phyloP scores from a whole-genome alignment of 352 stramenopile species.

The Chrysophaeum taylorii region DNA sequence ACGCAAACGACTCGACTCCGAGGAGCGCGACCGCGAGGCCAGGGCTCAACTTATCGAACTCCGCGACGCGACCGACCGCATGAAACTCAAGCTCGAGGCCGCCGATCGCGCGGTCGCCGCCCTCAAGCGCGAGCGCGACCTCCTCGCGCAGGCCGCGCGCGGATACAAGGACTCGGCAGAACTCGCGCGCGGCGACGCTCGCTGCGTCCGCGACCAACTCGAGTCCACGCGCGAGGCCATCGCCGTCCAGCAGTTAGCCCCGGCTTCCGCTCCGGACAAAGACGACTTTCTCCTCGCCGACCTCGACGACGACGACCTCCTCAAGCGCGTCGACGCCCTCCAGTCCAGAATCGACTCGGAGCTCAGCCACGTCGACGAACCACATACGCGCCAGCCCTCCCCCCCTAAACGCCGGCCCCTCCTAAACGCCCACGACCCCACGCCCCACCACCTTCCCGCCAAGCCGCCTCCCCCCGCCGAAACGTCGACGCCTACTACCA shows the following conservation, averaged over 20 bases:
- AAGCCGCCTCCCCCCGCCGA: too few species aligned
- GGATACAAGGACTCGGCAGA: not conserved
- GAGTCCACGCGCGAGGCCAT: too few species aligned
- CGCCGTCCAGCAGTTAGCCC: too few species aligned
- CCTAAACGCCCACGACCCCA: too few species aligned
- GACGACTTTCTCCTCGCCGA: not conserved
- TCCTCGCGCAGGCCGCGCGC: not conserved
- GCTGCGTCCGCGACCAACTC: not conserved
- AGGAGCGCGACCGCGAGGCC: too few species aligned
- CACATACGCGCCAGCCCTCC: too few species aligned
- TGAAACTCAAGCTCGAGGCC: not conserved
- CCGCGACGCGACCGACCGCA: too few species aligned
- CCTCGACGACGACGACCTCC: not conserved
- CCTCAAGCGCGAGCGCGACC: conserved; percentile 1
- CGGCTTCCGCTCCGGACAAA: not conserved
- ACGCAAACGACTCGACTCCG: too few species aligned
- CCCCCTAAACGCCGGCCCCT: too few species aligned
- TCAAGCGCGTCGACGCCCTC: not conserved
- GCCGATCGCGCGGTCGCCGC: not conserved
- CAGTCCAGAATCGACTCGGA: not conserved
- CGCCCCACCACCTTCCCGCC: too few species aligned
- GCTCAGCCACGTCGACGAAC: not conserved
- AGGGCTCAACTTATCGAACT: too few species aligned
- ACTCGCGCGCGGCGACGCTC: not conserved
- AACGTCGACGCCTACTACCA: too few species aligned